Conservation (phyloP, 306 rosid genomes). For the Cicer arietinum region DNA sequence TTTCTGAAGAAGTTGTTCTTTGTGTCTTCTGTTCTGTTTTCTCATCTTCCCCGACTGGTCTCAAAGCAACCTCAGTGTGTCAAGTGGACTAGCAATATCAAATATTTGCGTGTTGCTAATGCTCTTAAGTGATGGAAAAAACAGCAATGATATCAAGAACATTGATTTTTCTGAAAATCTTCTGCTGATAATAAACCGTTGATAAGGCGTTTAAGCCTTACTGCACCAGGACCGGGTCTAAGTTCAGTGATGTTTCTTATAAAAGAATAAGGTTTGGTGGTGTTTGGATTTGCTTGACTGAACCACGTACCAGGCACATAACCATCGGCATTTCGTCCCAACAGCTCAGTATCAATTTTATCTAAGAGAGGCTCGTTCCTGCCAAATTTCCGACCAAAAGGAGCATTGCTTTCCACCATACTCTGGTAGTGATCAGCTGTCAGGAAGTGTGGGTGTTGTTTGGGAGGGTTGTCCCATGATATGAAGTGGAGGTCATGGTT, state of each 20-base stretch:
- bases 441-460: constrained; percentile 61
- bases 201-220: constrained; percentile 53
- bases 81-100: not conserved
- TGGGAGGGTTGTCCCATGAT: constrained; percentile 66
- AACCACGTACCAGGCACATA: constrained; percentile 59
- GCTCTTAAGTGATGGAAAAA: constrained; percentile 36
- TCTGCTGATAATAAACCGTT: constrained; percentile 51
- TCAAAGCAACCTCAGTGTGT: constrained; percentile 41
- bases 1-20: constrained; percentile 35
- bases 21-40: constrained; percentile 42
- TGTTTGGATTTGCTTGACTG: constrained; percentile 42
- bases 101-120: constrained; percentile 24
- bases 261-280: constrained; percentile 30
- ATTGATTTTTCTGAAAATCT: constrained; percentile 52
- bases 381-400: constrained; percentile 57
- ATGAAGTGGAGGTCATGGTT: constrained; percentile 63
- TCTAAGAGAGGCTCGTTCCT: constrained; percentile 54
- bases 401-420: constrained; percentile 59
- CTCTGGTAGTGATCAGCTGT: constrained; percentile 46
- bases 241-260: constrained; percentile 52
- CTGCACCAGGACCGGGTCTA: constrained; percentile 57
- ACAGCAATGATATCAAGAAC: constrained; percentile 46
- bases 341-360: constrained; percentile 54
- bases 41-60: constrained; percentile 45
- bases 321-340: constrained; percentile 49